Conservation (phyloP, 352 stramenopile genomes). For the Phytophthora multivora region DNA sequence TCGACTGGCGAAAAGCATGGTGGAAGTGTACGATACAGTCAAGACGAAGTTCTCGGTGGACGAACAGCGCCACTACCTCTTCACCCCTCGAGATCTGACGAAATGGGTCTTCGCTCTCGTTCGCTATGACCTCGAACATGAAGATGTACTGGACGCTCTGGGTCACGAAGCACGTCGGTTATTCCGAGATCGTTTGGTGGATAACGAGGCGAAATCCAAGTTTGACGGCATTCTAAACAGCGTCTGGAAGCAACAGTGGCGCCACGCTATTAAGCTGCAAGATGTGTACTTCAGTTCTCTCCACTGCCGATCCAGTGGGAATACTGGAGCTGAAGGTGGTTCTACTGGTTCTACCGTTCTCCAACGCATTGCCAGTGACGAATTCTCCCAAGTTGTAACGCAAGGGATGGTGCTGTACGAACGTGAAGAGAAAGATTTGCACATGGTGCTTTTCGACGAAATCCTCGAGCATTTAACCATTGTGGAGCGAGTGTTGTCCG, state of each 20-base stretch:
- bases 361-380: conserved; percentile 69
- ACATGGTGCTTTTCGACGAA: conserved; percentile 94
- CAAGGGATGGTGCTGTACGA: conserved; percentile 95
- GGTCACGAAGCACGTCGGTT: conserved; percentile 88
- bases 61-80: conserved; percentile 94
- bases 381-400: conserved; percentile 85
- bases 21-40: conserved; percentile 91
- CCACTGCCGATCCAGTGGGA: conserved; percentile 42
- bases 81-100: conserved; percentile 93
- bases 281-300: conserved; percentile 90
- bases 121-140: conserved; percentile 89
- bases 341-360: conserved; percentile 28
- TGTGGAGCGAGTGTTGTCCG: conserved; percentile 89
- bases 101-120: conserved; percentile 91
- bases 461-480: conserved; percentile 92
- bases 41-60: conserved; percentile 93
- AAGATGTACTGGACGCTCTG: conserved; percentile 92
- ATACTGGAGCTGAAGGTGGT: conserved; percentile 23
- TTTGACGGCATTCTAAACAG: conserved; percentile 89
- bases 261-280: conserved; percentile 75
- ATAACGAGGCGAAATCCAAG: conserved; percentile 67
- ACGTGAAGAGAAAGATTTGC: conserved; percentile 93
- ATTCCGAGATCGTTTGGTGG: conserved; percentile 92
- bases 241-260: conserved; percentile 88
- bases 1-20: conserved; percentile 87